A percentile compares a stretch with the other conserved stretches of the same genome.
Conservation (phyloP, 2,329 filamentous ascomycete species). For the Lasiodiplodia sp. region DNA sequence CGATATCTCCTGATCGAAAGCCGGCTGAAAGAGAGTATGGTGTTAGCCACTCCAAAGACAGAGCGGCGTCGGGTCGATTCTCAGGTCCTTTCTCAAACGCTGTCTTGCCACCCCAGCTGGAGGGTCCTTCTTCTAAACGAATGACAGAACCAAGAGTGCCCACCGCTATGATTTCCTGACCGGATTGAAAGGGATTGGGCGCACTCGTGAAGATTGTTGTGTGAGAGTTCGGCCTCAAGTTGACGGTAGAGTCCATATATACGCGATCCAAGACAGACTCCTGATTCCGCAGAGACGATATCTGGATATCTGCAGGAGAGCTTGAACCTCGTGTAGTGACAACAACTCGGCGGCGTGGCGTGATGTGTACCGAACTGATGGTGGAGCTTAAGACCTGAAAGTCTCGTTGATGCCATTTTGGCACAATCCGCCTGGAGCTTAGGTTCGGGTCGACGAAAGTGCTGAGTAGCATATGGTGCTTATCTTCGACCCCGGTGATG, state of each 20-base stretch:
- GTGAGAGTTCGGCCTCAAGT: not conserved
- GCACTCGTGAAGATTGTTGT: constrained; percentile 16
- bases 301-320: constrained; percentile 10
- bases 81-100: constrained; percentile 1
- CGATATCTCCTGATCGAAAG: constrained; percentile 23
- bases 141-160: constrained; percentile 17
- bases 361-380: constrained; percentile 23
- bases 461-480: constrained; percentile 10
- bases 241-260: constrained; percentile 18
- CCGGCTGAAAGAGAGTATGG: constrained; percentile 17
- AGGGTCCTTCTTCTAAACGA: constrained; percentile 7
- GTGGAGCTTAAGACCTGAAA: constrained; percentile 6
- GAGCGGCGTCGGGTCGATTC: constrained; percentile 9
- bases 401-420: constrained; percentile 18
- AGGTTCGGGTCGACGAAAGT: constrained; percentile 25
- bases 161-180: constrained; percentile 20
- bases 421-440: constrained; percentile 11
- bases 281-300: constrained; percentile 16
- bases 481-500: constrained; percentile 18
- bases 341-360: constrained; percentile 13
- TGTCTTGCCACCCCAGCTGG: constrained; percentile 4
- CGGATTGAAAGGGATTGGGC: constrained; percentile 3
- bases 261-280: constrained; percentile 16
- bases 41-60: constrained; percentile 18
- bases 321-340: constrained; percentile 17